Conservation (phyloP, 208 protist genomes). For the Sergeia podlipaevii region DNA sequence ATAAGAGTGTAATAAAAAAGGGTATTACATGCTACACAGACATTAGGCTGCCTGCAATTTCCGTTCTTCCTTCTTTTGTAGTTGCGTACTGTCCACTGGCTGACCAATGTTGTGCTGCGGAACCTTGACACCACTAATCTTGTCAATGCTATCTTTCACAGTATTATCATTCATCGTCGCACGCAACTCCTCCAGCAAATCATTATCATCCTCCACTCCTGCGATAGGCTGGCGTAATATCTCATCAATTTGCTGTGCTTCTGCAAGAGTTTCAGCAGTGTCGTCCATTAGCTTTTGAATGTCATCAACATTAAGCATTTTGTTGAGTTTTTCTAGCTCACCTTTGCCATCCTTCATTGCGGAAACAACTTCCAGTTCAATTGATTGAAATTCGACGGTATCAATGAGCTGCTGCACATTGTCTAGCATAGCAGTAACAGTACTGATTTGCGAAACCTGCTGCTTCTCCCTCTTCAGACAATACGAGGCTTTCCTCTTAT, state of each 20-base stretch:
- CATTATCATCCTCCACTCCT: constrained; percentile 49
- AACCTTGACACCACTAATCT: constrained; percentile 11
- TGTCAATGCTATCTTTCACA: neutral
- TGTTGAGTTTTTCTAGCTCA: constrained; percentile 72
- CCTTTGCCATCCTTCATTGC: constrained; percentile 68
- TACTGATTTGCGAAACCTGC: constrained; percentile 51
- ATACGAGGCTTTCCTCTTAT: constrained; percentile 74
- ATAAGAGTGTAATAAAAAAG: neutral
- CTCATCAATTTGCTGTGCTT: constrained; percentile 62
- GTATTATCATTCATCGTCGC: constrained; percentile 4
- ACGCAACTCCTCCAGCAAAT: constrained; percentile 52
- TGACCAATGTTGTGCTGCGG: constrained; percentile 10
- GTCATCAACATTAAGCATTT: constrained; percentile 83
- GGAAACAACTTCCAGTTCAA: constrained; percentile 66
- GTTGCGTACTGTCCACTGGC: too few relatives aligned
- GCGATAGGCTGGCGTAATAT: constrained; percentile 50
- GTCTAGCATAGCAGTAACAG: constrained; percentile 65
- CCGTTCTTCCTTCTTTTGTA: constrained; percentile 1
- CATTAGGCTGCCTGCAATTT: neutral
- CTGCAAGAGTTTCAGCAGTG: constrained; percentile 64
- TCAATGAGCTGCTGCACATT: constrained; percentile 75
- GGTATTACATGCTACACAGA: neutral
- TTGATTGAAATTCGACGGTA: constrained; percentile 73
- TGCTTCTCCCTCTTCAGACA: constrained; percentile 70
- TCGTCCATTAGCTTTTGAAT: constrained; percentile 75